phyloP scores from a whole-genome alignment of 768 basidiomycete species.

The Boletus insuetus region DNA sequence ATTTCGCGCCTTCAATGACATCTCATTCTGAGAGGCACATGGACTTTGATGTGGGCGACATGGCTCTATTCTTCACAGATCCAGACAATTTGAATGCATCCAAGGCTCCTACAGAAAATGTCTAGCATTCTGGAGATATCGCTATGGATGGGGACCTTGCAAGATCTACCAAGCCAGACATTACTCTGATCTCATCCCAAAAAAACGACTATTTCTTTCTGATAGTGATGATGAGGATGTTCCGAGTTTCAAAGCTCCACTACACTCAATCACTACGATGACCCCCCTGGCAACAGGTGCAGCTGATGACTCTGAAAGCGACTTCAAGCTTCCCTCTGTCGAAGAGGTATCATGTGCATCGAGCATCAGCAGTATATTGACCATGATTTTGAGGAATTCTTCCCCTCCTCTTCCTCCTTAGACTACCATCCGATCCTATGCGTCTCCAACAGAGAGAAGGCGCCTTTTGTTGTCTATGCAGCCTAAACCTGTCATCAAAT shows the following conservation, averaged over 20 bases:
- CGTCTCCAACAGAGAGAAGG: slow-evolving; percentile 53
- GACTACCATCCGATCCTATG: background rate
- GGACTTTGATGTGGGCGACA: slow-evolving; percentile 11
- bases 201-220: slow-evolving; percentile 38
- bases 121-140: slow-evolving; percentile 8
- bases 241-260: slow-evolving; percentile 8
- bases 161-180: background rate
- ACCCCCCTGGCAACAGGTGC: slow-evolving; percentile 37
- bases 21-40: background rate
- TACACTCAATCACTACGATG: background rate
- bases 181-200: slow-evolving; percentile 4
- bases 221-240: slow-evolving; percentile 45
- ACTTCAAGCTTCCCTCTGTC: slow-evolving; percentile 34
- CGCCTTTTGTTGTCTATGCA: slow-evolving; percentile 38
- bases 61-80: slow-evolving; percentile 55
- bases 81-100: slow-evolving; percentile 48
- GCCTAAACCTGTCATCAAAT: slow-evolving; percentile 12
- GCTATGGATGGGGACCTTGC: background rate
- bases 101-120: background rate
- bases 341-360: slow-evolving; percentile 38
- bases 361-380: slow-evolving; percentile 40
- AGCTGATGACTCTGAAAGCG: slow-evolving; percentile 27
- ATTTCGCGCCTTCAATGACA: background rate
- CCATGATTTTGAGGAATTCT: slow-evolving; percentile 24
- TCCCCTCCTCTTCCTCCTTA: slow-evolving; percentile 30